Evolutionary conservation across 257 asterid genomes (phyloP).

Genomic region (Ligustrum vulgare): DNA sequence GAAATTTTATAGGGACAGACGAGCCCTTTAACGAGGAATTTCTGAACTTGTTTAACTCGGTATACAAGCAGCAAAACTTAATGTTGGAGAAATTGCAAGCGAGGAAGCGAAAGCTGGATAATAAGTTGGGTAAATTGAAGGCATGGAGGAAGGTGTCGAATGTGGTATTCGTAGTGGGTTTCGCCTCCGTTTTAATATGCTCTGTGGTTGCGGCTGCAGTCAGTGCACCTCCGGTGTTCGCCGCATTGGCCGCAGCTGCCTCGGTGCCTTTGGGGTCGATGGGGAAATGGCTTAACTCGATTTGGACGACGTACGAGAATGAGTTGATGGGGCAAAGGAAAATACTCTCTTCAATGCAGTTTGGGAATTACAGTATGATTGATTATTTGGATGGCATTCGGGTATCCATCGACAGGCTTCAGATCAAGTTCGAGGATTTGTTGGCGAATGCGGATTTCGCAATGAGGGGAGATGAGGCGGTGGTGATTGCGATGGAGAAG

Average conservation of each 20-base stretch:
- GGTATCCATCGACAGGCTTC: slow-evolving; percentile 51
- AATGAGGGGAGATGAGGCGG: slow-evolving; percentile 53
- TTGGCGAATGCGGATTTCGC: slow-evolving; percentile 63
- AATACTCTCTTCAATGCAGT: slow-evolving; percentile 50
- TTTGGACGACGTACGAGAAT: slow-evolving; percentile 62
- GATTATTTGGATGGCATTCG: slow-evolving; percentile 59
- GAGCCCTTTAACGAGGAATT: slow-evolving; percentile 76
- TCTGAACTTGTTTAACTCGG: slow-evolving; percentile 49
- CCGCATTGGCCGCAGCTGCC: slow-evolving; percentile 81
- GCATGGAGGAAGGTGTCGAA: slow-evolving; percentile 73
- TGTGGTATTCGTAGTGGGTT: slow-evolving; percentile 61
- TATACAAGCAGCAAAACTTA: slow-evolving; percentile 47
- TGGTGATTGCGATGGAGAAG: slow-evolving; percentile 63
- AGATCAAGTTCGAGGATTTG: slow-evolving; percentile 53
- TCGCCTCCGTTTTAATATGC: slow-evolving; percentile 66
- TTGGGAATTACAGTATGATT: slow-evolving; percentile 51
- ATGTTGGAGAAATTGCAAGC: slow-evolving; percentile 61
- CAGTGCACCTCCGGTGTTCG: slow-evolving; percentile 73
- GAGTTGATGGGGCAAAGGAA: slow-evolving; percentile 60
- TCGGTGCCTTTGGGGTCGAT: slow-evolving; percentile 76
- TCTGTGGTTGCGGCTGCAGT: slow-evolving; percentile 88
- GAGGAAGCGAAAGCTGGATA: slow-evolving; percentile 60
- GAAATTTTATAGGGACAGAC: slow-evolving; percentile 54
- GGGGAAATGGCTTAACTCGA: slow-evolving; percentile 75
- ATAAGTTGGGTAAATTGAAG: slow-evolving; percentile 46